These are phyloP conservation scores for Berberis vulgaris DNA, from an alignment of 164 flowering plant genomes.

Conservation along the genomic window DNA sequence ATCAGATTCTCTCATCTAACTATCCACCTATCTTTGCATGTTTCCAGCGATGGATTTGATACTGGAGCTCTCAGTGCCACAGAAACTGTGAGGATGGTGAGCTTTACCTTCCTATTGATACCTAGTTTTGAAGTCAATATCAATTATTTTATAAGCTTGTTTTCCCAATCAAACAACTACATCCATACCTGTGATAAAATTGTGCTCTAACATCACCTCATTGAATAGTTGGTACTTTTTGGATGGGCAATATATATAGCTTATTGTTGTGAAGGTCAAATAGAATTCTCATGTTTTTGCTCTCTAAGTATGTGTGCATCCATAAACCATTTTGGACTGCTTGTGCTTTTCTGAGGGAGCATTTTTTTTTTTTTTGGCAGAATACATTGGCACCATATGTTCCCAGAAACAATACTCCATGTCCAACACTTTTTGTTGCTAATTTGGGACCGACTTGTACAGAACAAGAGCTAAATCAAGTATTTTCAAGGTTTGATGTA, in stretches of 20 bases:
- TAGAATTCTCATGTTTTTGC: no score
- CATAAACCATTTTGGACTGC: no score
- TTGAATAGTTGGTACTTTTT: no score
- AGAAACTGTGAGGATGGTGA: constrained; percentile 34
- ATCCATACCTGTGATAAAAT: neutral
- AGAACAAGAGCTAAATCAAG: constrained; percentile 73
- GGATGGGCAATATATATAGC: no score
- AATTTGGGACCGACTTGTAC: constrained; percentile 73
- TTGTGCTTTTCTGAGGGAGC: no score
- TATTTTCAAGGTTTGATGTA: constrained; percentile 63
- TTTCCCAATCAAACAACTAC: neutral
- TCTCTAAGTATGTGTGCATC: no score
- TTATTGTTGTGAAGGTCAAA: no score
- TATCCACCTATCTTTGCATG: constrained; percentile 5
- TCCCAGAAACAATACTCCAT: constrained; percentile 43
- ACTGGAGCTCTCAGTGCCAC: constrained; percentile 22
- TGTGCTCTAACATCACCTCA: no score
- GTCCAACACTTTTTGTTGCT: constrained; percentile 95
- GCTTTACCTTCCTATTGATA: constrained; percentile 7
- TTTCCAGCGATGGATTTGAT: constrained; percentile 45
- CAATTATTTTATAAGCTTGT: neutral
- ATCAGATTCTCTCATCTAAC: neutral
- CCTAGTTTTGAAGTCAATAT: constrained; percentile 2
- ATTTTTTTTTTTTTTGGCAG: constrained; percentile 14
- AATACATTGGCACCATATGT: constrained; percentile 17